phyloP scores from a whole-genome alignment of 192 early-diverging fungal genomes.

The Cetraspora pellucida region DNA sequence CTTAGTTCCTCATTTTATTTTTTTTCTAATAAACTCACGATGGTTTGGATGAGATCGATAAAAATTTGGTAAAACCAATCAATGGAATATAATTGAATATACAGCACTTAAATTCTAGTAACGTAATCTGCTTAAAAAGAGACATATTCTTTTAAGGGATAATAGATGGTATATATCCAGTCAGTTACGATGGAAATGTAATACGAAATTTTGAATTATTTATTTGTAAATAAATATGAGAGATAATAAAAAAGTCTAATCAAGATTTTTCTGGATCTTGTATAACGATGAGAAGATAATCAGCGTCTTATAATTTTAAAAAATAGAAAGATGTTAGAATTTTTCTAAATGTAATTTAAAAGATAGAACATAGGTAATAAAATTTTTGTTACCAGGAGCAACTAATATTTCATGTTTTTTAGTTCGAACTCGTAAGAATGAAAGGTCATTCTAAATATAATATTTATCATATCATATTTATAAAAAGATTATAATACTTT shows the following conservation, averaged over 20 bases:
- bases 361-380: background rate
- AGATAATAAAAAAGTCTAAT: background rate
- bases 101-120: too few relatives aligned
- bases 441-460: slow-evolving; percentile 80
- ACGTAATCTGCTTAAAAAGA: too few relatives aligned
- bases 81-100: too few relatives aligned
- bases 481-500: background rate
- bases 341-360: background rate
- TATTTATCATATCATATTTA: background rate
- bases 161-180: too few relatives aligned
- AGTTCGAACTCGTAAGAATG: slow-evolving; percentile 89
- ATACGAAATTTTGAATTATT: too few relatives aligned
- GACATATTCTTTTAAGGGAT: too few relatives aligned
- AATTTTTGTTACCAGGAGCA: slow-evolving; percentile 68
- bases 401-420: slow-evolving; percentile 98
- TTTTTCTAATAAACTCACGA: too few relatives aligned
- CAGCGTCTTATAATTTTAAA: slow-evolving; percentile 60
- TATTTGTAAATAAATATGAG: background rate
- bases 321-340: background rate
- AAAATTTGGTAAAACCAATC: too few relatives aligned
- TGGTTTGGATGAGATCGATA: too few relatives aligned
- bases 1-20: too few relatives aligned
- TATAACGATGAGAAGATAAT: slow-evolving; percentile 82
- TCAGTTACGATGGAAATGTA: too few relatives aligned
- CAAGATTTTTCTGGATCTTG: slow-evolving; percentile 65